Conservation (phyloP, 2,329 filamentous ascomycete genomes). For the Diplodia intermedia region DNA sequence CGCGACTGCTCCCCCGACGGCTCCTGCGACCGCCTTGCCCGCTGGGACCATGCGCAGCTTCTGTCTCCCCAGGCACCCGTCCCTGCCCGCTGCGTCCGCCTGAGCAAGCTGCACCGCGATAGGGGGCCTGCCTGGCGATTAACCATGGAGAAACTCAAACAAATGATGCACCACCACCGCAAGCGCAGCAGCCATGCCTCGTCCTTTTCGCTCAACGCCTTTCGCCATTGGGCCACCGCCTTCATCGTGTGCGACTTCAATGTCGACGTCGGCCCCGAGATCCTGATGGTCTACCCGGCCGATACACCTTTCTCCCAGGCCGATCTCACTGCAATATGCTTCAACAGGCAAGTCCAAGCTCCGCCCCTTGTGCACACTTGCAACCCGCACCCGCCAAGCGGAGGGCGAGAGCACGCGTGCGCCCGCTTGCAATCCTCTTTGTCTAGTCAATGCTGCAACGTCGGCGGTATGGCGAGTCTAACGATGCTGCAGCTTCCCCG, state of each 20-base stretch:
- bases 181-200: slow-evolving; percentile 20
- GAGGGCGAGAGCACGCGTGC: background rate
- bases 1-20: background rate
- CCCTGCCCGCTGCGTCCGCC: background rate
- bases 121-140: slow-evolving; percentile 13
- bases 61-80: background rate
- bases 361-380: background rate
- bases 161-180: slow-evolving; percentile 39
- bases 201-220: slow-evolving; percentile 35
- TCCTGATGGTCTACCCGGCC: slow-evolving; percentile 52
- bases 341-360: slow-evolving; percentile 46
- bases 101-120: slow-evolving; percentile 20
- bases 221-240: slow-evolving; percentile 51
- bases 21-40: background rate
- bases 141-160: slow-evolving; percentile 47
- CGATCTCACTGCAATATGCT: slow-evolving; percentile 52
- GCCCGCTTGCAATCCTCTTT: background rate
- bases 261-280: slow-evolving; percentile 52
- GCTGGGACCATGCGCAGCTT: slow-evolving; percentile 23
- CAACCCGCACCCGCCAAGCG: background rate
- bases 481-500: slow-evolving; percentile 46
- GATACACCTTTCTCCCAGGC: slow-evolving; percentile 46
- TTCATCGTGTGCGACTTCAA: slow-evolving; percentile 55
- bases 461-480: background rate
- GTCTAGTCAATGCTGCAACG: too few species aligned